phyloP scores from a whole-genome alignment of 768 basidiomycete species.

The Boletellus sp. region DNA sequence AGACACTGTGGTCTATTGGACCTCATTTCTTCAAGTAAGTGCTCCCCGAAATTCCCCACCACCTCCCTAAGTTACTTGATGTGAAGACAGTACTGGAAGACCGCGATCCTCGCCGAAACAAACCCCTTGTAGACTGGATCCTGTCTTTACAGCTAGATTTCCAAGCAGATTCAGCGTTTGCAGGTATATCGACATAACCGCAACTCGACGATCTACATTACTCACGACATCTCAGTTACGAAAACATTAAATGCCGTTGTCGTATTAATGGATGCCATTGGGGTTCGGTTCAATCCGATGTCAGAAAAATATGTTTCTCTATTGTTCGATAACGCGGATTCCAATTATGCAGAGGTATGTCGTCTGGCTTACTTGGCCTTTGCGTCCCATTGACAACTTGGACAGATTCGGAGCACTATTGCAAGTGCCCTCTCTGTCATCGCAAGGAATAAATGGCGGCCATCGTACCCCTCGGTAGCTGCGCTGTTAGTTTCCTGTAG shows the following conservation, averaged over 20 bases:
- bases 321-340: slow-evolving; percentile 72
- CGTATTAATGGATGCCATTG: slow-evolving; percentile 62
- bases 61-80: slow-evolving; percentile 7
- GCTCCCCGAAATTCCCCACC: background rate
- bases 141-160: slow-evolving; percentile 76
- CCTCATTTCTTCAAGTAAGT: slow-evolving; percentile 47
- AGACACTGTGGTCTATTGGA: slow-evolving; percentile 79
- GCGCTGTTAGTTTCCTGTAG: slow-evolving; percentile 56
- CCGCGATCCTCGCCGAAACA: slow-evolving; percentile 76
- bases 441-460: slow-evolving; percentile 62
- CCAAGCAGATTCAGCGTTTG: slow-evolving; percentile 80
- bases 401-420: slow-evolving; percentile 65
- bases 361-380: background rate
- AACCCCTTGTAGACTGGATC: slow-evolving; percentile 74
- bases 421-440: slow-evolving; percentile 62
- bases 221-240: slow-evolving; percentile 50
- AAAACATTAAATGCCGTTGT: slow-evolving; percentile 68
- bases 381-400: slow-evolving; percentile 3
- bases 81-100: slow-evolving; percentile 52
- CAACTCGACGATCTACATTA: background rate
- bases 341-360: slow-evolving; percentile 79
- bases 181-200: slow-evolving; percentile 48
- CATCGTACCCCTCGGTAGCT: slow-evolving; percentile 53
- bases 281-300: slow-evolving; percentile 61
- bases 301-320: slow-evolving; percentile 67